Base-by-base conservation (phyloP, 331 rosid species). In the Malus hybrid region DNA sequence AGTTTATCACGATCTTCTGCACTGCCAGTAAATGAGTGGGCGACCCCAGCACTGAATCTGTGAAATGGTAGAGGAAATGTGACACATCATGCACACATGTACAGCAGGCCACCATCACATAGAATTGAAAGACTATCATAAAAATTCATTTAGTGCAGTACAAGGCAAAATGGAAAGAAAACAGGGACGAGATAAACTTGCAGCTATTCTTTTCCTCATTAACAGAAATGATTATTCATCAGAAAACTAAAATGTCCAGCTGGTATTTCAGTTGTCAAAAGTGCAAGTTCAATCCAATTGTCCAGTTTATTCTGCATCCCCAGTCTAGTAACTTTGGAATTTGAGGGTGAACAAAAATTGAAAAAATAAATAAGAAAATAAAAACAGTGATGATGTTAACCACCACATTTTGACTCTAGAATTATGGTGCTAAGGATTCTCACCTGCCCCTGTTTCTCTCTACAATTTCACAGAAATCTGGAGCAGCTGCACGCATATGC, bases 401-500 rank as follows among this genome's bases (percentile, higher is more conserved):
- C 18, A 63, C 29, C 10, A 70, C 28, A 28, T 76, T 46, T 74
- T 52, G 71, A 81, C 59, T 70, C 61, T 52, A 67, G 71, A 79
- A 59, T 15, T 29, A 28, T 4, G 65, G 75, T 68, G 71, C 71
- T 67, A 67, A 76, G 75, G 54, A 83, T 83, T 27, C 83, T 39
- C 72, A 94, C 99, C 96, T 88, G 71, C 79, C 76, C 76, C 80
- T 86, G 74, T 92, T 88, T 87, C 87, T 87, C 84, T 84, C 93
- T n/a, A 94, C 87, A 69, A 92, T 84, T 77, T 92, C 90, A 86
- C 97, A 94, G 83, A 92, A 94, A 87, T 94, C 97, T 66, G 83
- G 84, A 59, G 95, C 93, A 54, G 97, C 97, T 77, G 93, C 93
- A 63, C 97, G 96, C 99, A 94, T 92, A 88, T 91, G 99, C 74